Conservation (phyloP, 1,139 yeast species). For the Yamadazyma taylorii region DNA sequence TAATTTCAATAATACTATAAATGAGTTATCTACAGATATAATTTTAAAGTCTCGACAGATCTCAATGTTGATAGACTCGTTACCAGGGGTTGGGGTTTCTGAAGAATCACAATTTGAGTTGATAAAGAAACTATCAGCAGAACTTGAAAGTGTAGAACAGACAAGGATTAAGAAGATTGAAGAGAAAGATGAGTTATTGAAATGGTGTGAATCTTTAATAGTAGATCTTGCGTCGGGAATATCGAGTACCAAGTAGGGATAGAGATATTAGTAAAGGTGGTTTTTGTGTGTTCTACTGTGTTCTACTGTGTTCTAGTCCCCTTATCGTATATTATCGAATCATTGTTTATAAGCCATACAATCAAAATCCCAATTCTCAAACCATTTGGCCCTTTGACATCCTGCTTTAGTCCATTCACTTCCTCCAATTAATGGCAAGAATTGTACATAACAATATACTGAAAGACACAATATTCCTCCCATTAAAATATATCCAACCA, state of each 20-base stretch:
- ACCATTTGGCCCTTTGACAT: slow-evolving; percentile 32
- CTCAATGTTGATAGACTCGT: slow-evolving; percentile 76
- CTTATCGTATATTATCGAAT: too few relatives aligned
- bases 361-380: slow-evolving; percentile 38
- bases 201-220: slow-evolving; percentile 70
- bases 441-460: slow-evolving; percentile 21
- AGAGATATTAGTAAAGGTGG: too few relatives aligned
- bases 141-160: slow-evolving; percentile 61
- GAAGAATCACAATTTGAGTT: slow-evolving; percentile 69
- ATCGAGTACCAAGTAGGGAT: slow-evolving; percentile 34
- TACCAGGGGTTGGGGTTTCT: slow-evolving; percentile 92
- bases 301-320: too few relatives aligned
- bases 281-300: too few relatives aligned
- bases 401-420: slow-evolving; percentile 27
- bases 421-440: slow-evolving; percentile 39
- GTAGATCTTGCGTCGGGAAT: slow-evolving; percentile 59
- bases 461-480: slow-evolving; percentile 12
- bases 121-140: slow-evolving; percentile 63
- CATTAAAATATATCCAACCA: slow-evolving; percentile 20
- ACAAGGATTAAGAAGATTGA: slow-evolving; percentile 58
- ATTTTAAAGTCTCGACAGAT: slow-evolving; percentile 86
- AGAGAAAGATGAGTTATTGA: slow-evolving; percentile 65
- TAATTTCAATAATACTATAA: slow-evolving; percentile 55
- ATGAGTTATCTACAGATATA: slow-evolving; percentile 79
- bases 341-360: slow-evolving; percentile 18